These are phyloP conservation scores for Gonium pectorale DNA, from an alignment of 139 green algal genomes.

Conservation along the genomic window DNA sequence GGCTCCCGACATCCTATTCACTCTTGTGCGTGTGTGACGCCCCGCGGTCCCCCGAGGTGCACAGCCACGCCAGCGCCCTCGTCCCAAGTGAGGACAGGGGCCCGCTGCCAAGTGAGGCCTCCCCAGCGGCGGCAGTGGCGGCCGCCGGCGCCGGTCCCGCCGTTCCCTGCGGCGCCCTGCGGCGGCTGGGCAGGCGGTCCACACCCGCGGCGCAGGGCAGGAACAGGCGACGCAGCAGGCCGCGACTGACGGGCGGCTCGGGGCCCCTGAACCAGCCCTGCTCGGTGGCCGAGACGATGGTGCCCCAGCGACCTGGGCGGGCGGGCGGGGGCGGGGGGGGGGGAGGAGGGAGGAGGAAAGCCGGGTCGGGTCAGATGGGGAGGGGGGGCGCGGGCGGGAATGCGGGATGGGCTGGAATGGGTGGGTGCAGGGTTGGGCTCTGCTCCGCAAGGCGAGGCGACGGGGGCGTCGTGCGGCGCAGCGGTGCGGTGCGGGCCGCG, in stretches of 20 bases:
- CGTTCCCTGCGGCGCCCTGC: too few relatives aligned
- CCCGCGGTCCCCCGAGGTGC: too few relatives aligned
- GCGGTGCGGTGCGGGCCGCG: too few relatives aligned
- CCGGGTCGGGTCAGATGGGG: neutral
- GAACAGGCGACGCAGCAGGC: constrained; percentile 8
- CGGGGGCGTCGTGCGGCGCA: neutral
- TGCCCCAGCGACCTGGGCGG: constrained; percentile 38
- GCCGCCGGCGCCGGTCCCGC: too few relatives aligned
- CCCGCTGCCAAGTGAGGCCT: too few relatives aligned
- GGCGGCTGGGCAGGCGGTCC: constrained; percentile 10
- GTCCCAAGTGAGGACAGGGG: too few relatives aligned
- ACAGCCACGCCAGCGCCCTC: too few relatives aligned
- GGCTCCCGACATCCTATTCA: too few relatives aligned
- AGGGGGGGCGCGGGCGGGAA: neutral
- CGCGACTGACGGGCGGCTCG: constrained; percentile 39
- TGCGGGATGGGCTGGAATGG: neutral
- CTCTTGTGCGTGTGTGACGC: too few relatives aligned
- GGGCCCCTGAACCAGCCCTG: constrained; percentile 33
- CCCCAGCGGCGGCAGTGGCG: too few relatives aligned
- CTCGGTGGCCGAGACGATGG: neutral
- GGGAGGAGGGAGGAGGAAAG: too few relatives aligned
- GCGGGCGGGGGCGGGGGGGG: neutral
- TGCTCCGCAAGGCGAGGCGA: neutral
- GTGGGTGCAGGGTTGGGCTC: neutral
- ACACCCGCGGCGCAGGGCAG: constrained; percentile 22